A percentile compares a stretch with the other conserved stretches of the same genome.
These are phyloP conservation scores for Ophiostoma piceae DNA, from an alignment of 2,329 filamentous ascomycete species.

Conservation along the genomic window DNA sequence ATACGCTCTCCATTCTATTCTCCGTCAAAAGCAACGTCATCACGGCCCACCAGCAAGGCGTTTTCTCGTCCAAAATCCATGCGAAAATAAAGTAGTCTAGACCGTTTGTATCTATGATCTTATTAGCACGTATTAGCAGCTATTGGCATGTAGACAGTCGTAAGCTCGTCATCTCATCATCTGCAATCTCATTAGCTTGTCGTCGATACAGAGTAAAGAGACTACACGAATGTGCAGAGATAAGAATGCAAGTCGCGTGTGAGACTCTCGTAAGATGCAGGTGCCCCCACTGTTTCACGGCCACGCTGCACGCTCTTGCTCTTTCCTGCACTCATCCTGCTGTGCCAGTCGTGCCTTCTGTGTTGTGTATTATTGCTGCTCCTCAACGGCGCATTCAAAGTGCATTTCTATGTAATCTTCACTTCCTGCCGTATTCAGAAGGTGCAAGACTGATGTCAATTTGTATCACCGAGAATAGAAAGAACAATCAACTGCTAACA, in stretches of 20 bases:
- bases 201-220: neutral
- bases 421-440: neutral
- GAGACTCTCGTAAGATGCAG: conserved; percentile 9
- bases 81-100: neutral
- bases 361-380: neutral
- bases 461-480: neutral
- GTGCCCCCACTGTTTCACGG: conserved; percentile 1
- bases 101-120: neutral
- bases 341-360: conserved; percentile 5
- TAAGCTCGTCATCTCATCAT: neutral
- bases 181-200: neutral
- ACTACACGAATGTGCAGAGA: neutral
- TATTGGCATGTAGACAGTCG: neutral
- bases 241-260: neutral
- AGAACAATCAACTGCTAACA: neutral
- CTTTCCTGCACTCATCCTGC: neutral
- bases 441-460: neutral
- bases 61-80: neutral
- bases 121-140: neutral
- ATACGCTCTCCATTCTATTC: conserved; percentile 3
- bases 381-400: neutral
- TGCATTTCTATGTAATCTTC: neutral
- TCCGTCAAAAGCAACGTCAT: conserved; percentile 15
- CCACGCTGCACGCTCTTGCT: neutral
- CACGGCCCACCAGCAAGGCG: conserved; percentile 13